Evolutionary conservation across 805 yeast species (phyloP).

Genomic region (Torulaspora maleeae): DNA sequence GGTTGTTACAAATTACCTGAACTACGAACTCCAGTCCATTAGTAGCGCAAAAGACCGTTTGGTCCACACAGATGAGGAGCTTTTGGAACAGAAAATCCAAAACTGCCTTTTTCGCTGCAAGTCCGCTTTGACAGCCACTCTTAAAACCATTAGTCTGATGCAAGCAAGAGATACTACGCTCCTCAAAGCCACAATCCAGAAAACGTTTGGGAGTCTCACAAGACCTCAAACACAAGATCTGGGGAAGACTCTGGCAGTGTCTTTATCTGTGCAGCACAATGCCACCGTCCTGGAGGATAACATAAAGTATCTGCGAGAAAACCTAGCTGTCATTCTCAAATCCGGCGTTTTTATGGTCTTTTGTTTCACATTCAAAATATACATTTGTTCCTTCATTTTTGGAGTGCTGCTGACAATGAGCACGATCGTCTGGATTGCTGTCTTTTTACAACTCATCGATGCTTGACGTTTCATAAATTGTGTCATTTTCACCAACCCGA

Average conservation of each 20-base stretch:
- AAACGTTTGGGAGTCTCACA: not conserved
- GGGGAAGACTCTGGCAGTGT: conserved; percentile 1
- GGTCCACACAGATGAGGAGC: no score
- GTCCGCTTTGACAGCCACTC: conserved; percentile 2
- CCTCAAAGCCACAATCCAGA: not conserved
- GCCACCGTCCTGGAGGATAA: conserved; percentile 3
- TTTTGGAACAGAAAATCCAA: not conserved
- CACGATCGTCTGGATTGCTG: conserved; percentile 11
- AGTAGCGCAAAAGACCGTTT: not conserved
- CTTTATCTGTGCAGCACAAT: conserved; percentile 1
- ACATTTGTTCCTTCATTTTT: conserved; percentile 11
- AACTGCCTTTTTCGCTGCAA: not conserved
- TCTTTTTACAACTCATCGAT: conserved; percentile 12
- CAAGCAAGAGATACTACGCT: not conserved
- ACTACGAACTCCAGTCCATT: conserved; percentile 1
- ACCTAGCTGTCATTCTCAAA: conserved; percentile 5
- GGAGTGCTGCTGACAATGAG: conserved; percentile 12
- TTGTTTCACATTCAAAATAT: conserved; percentile 9
- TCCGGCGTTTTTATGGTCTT: conserved; percentile 14
- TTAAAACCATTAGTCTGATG: conserved; percentile 2
- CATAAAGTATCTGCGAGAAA: conserved; percentile 12
- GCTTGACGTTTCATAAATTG: not conserved
- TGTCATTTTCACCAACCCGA: conserved; percentile 1
- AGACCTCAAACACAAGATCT: not conserved
- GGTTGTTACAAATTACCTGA: conserved; percentile 3